phyloP scores from a whole-genome alignment of 768 basidiomycete genomes.

The Termitomyces sp. region DNA sequence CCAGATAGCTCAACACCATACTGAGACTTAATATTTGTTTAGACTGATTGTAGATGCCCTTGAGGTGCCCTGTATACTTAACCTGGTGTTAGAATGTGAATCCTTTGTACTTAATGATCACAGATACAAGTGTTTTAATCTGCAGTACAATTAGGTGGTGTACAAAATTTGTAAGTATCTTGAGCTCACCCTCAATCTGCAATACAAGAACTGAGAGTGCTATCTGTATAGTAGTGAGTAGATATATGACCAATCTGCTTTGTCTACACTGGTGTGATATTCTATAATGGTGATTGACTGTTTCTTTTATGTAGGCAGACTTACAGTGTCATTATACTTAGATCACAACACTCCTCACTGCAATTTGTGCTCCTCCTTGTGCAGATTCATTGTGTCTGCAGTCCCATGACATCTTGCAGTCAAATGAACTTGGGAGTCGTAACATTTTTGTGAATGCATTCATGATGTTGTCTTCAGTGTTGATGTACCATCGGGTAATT shows the following conservation, averaged over 20 bases:
- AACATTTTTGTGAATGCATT: no score
- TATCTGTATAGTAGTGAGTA: neutral
- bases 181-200: neutral
- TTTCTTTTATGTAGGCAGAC: no score
- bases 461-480: no score
- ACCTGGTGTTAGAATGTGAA: no score
- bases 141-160: neutral
- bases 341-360: neutral
- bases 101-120: neutral
- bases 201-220: neutral
- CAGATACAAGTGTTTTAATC: neutral
- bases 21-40: no score
- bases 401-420: neutral
- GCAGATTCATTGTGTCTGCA: neutral
- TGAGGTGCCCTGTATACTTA: no score
- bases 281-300: no score
- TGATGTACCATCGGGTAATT: no score
- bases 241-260: neutral
- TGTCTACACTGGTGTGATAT: neutral
- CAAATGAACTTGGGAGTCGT: neutral
- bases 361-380: neutral
- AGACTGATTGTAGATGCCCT: no score
- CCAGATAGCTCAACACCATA: no score
- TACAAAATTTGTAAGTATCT: neutral
- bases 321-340: neutral